Conservation (phyloP, 192 early-diverging fungal species). For the Backusella morwellensis region DNA sequence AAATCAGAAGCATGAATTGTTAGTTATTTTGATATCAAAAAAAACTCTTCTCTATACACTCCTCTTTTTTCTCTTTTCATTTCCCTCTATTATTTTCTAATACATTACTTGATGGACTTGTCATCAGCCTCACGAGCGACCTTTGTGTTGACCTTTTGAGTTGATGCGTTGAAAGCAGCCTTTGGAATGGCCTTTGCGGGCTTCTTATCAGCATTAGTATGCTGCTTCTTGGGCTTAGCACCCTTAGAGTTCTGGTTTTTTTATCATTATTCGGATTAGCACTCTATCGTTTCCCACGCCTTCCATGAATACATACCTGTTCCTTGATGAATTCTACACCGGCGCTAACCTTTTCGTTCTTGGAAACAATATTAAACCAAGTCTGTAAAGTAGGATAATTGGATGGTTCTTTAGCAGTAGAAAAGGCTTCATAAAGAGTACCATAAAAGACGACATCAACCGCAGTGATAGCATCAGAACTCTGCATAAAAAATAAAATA, state of each 20-base stretch:
- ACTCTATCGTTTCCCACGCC: background rate
- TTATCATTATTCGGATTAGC: background rate
- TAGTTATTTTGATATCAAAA: background rate
- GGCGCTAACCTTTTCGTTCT: background rate
- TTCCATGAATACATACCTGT: slow-evolving; percentile 11
- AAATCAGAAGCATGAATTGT: background rate
- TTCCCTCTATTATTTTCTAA: background rate
- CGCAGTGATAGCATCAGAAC: background rate
- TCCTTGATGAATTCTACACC: slow-evolving; percentile 15
- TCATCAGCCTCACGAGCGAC: background rate
- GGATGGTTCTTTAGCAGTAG: background rate
- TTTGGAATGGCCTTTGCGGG: background rate
- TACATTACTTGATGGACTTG: background rate
- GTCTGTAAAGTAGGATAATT: slow-evolving; percentile 18
- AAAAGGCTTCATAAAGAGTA: slow-evolving; percentile 22
- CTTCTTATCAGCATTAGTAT: slow-evolving; percentile 10
- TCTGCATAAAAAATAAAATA: slow-evolving; percentile 9
- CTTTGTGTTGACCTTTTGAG: slow-evolving; percentile 25
- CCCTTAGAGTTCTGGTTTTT: slow-evolving; percentile 8
- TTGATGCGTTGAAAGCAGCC: slow-evolving; percentile 11
- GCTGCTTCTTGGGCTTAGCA: slow-evolving; percentile 19
- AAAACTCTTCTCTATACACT: background rate
- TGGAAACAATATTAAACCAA: slow-evolving; percentile 17
- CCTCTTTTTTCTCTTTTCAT: background rate
- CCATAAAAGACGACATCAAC: slow-evolving; percentile 28